Conservation (phyloP, 176 grass and related monocot species). For the Musa acuminata region DNA sequence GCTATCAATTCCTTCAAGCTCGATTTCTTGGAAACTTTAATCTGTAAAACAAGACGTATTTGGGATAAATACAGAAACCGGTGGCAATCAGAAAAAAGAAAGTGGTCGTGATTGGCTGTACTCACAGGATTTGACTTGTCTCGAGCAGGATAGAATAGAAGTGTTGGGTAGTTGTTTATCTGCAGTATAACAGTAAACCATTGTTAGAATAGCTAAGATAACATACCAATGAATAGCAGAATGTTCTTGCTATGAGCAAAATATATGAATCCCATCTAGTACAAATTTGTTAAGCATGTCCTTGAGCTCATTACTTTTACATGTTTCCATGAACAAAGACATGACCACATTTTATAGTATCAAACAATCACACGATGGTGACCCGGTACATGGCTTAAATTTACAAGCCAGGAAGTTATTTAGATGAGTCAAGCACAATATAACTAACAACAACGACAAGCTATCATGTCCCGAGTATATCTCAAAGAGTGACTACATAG, state of each 20-base stretch:
- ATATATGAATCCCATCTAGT: background rate
- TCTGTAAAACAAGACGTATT: conserved; percentile 19
- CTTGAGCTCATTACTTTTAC: too few relatives aligned
- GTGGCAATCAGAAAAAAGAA: background rate
- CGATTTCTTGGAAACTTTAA: conserved; percentile 60
- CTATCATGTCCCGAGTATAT: too few relatives aligned
- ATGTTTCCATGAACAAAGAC: too few relatives aligned
- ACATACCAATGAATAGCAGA: background rate
- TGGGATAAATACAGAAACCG: background rate
- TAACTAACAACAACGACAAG: too few relatives aligned
- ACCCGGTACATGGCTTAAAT: too few relatives aligned
- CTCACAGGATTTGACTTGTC: conserved; percentile 58
- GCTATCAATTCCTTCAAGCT: conserved; percentile 37
- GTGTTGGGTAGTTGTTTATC: conserved; percentile 58
- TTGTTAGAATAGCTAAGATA: too few relatives aligned
- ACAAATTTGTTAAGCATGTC: too few relatives aligned
- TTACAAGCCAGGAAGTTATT: too few relatives aligned
- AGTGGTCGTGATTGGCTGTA: conserved; percentile 1
- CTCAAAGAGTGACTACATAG: too few relatives aligned
- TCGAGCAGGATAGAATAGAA: conserved; percentile 43
- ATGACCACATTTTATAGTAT: too few relatives aligned
- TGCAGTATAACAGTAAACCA: conserved; percentile 5
- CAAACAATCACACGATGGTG: too few relatives aligned
- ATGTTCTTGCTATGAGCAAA: background rate
- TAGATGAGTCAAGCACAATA: too few relatives aligned